Base-by-base conservation (phyloP, 495 filamentous ascomycete species). In the Cenococcum geophilum region DNA sequence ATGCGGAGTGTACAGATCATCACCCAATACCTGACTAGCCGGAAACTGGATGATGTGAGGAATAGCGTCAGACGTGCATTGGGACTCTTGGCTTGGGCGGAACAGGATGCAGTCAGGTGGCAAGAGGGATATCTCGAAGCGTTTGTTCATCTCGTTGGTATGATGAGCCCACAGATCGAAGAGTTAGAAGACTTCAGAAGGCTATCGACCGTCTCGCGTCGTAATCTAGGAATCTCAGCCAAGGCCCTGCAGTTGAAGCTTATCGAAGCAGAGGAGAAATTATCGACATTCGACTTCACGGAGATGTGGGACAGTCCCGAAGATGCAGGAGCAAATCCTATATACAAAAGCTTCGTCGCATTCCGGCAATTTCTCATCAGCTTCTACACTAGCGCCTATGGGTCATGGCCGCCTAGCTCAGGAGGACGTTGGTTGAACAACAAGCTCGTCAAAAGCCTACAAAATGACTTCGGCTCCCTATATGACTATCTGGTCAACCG, bases 401-500 rank as follows among this genome's bases (percentile, higher is more conserved):
- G 81, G 20, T 69, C 75, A 42, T 85, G 85, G 86, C 82, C 86
- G 18, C 79, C 83, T 0, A 76, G 72, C 11, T 71, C 71, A 23
- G 78, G 78, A 37, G 74, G 73, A 16, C 78, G 35, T 23, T 87
- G 85, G 81, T 75, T 89, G 34, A 86, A 82, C 12, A 73, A 86
- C 23, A 76, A 76, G 32, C 70, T 86, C 20, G 80, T 80, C 1
- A 74, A 78, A 25, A 71, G 74, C 25, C 71, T 89, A n/a, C 82
- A 86, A 62, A 77, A 76, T 37, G 86, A 89, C 65, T 88, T 89
- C 58, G 79, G 81, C 16, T 79, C 83, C 4, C 75, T 89, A 16
- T 89, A 88, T 59, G 85, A 89, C 68, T 89, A 87, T 63, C 76
- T 89, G 4, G 85, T 89, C 36, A 84, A 88, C 71, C 78, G 84